phyloP scores from a whole-genome alignment of 257 asterid species.

The Solanum pimpinellifolium region DNA sequence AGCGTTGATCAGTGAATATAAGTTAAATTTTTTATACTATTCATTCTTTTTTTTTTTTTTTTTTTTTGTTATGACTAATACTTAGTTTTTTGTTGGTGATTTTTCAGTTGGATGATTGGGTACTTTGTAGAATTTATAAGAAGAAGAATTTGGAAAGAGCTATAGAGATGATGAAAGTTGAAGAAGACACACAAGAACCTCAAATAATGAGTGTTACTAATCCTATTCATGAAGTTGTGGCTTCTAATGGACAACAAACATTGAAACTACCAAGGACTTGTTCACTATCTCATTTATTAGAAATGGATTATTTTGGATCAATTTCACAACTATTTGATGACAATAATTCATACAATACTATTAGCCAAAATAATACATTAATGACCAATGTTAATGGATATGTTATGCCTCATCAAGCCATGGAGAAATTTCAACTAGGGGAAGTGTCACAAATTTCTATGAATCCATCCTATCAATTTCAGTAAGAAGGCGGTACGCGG shows the following conservation, averaged over 20 bases:
- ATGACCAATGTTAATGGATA: background rate
- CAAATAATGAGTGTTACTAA: background rate
- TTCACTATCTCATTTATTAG: slow-evolving; percentile 53
- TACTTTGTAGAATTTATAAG: slow-evolving; percentile 80
- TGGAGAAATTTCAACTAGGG: background rate
- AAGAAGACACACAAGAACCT: slow-evolving; percentile 15
- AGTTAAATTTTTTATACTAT: background rate
- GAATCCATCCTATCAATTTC: slow-evolving; percentile 33
- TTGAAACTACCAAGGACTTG: slow-evolving; percentile 40
- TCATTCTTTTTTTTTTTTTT: no score
- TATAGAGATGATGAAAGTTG: slow-evolving; percentile 13
- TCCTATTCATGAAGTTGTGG: background rate
- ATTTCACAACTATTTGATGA: slow-evolving; percentile 45
- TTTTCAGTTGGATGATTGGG: slow-evolving; percentile 89
- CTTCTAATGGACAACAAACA: slow-evolving; percentile 1
- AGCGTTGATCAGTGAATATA: accelerated
- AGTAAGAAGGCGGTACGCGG: slow-evolving; percentile 1
- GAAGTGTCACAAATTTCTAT: slow-evolving; percentile 18
- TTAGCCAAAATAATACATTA: slow-evolving; percentile 12
- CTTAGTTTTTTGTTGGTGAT: background rate
- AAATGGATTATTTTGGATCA: slow-evolving; percentile 47
- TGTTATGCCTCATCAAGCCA: background rate
- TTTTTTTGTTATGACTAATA: background rate
- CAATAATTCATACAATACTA: slow-evolving; percentile 19
- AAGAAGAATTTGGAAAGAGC: slow-evolving; percentile 49